Evolutionary conservation across 1,284 basidiomycete species (phyloP), one percentile per base, ranked within the genome.

Genomic region (Sporisorium exsertum): DNA sequence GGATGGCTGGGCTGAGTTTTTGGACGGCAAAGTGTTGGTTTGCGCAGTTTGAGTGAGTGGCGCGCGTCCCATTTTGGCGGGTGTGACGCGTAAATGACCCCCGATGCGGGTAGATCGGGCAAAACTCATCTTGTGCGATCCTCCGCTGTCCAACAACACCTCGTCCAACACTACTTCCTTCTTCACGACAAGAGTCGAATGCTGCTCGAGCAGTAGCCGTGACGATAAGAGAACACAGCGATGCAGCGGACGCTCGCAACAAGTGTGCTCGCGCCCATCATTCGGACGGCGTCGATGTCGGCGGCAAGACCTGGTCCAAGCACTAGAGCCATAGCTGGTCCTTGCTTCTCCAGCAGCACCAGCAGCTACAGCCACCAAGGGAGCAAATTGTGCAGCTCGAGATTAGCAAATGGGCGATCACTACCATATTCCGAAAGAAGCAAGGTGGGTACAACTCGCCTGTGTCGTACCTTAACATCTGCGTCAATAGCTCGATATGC

Each of bases 11-110:
- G 56, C 55, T 57, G 45, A 57, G 55, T 57, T 42, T 27, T 40
- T 53, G 33, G 20, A n/a, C n/a, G 37, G 26, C 29, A 37, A 49
- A 58, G 56, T 58, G 56, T 58, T 49, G 46, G 56, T 58, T 49
- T 46, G 33, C 51, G 20, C 20, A 49, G 49, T 33, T 33, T 40
- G 4, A 3, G 3, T n/a, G n/a, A 29, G 26, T 16, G 45, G 56
- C 47, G 57, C 57, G 57, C 56, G 46, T 53, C 52, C 3, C 6
- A 16, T n/a, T 37, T 37, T 18, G 20, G 42, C 27, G n/a, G 8
- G n/a, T 49, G 20, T 7, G 45, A 58, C 56, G 56, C 56, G 56
- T 49, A 49, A 58, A 58, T 37, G 33, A 2, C 43, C 43, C 52
- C n/a, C 42, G 42, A 56, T 45, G 15, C 12, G 20, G 27, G 18